phyloP scores from a whole-genome alignment of 257 asterid species.

The Solanum medicagineum region DNA sequence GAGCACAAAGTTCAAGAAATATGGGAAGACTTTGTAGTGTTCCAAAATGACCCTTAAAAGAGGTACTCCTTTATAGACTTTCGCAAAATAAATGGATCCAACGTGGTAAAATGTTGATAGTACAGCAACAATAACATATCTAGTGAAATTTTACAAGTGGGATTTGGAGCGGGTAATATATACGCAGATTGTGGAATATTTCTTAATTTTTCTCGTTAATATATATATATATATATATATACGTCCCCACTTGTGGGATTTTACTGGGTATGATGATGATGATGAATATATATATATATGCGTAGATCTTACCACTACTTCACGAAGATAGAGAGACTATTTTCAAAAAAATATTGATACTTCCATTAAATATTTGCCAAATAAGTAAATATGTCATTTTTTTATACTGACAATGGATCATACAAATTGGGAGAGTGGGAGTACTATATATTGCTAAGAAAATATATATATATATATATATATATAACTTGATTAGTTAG shows the following conservation, averaged over 20 bases:
- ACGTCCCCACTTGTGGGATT: no score
- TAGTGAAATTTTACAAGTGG: no score
- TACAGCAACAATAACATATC: neutral
- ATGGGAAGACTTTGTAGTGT: neutral
- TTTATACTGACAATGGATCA: neutral
- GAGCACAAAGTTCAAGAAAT: neutral
- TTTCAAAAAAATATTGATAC: neutral
- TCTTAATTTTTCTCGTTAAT: no score
- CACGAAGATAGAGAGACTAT: no score
- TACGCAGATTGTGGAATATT: no score
- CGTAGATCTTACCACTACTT: no score
- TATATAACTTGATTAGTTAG: neutral
- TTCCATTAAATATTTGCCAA: neutral
- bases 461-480: neutral
- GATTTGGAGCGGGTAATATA: no score
- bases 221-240: no score
- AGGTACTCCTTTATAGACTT: neutral
- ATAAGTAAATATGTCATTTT: neutral
- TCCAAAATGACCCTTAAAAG: neutral
- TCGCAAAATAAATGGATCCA: neutral
- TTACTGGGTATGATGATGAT: no score
- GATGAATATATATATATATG: no score
- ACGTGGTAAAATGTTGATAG: neutral
- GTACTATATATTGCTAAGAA: neutral
- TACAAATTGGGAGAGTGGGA: neutral